Conservation (phyloP, 2,329 filamentous ascomycete genomes). For the Phoma sp. region DNA sequence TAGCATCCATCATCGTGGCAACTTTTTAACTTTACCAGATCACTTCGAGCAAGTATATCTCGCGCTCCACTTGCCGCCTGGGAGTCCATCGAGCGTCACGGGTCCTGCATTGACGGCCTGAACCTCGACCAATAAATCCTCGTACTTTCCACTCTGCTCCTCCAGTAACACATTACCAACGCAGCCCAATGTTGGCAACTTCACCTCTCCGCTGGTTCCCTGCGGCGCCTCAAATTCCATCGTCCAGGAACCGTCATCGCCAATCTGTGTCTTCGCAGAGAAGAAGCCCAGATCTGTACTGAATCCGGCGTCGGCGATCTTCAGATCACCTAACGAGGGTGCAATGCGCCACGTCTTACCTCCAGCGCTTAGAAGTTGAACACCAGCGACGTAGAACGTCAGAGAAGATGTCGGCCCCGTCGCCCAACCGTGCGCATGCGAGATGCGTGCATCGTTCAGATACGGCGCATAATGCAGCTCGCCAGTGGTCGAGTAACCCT, state of each 20-base stretch:
- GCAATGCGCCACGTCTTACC: constrained; percentile 48
- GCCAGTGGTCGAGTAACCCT: constrained; percentile 57
- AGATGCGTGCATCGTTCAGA: constrained; percentile 55
- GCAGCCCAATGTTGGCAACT: constrained; percentile 28
- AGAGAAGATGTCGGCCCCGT: constrained; percentile 56
- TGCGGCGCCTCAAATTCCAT: constrained; percentile 39
- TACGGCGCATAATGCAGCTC: constrained; percentile 58
- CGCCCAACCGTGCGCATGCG: constrained; percentile 59
- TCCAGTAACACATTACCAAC: constrained; percentile 28
- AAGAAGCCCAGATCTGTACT: constrained; percentile 47
- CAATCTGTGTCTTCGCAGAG: constrained; percentile 34
- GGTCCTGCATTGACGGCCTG: constrained; percentile 18
- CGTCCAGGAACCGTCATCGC: constrained; percentile 21
- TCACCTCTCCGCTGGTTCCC: constrained; percentile 39
- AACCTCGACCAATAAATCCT: constrained; percentile 24
- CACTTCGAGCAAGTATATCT: constrained; percentile 1
- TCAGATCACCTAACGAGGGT: constrained; percentile 47
- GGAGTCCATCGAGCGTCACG: constrained; percentile 20
- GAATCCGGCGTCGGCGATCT: constrained; percentile 47
- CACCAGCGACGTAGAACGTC: constrained; percentile 51
- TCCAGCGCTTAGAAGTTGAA: constrained; percentile 48
- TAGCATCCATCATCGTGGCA: too few relatives aligned
- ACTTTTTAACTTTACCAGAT: neutral
- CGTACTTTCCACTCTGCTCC: constrained; percentile 21
- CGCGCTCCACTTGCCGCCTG: constrained; percentile 33